Base-by-base conservation (phyloP, 441 rosid species). In the Adansonia madagascariensis region DNA sequence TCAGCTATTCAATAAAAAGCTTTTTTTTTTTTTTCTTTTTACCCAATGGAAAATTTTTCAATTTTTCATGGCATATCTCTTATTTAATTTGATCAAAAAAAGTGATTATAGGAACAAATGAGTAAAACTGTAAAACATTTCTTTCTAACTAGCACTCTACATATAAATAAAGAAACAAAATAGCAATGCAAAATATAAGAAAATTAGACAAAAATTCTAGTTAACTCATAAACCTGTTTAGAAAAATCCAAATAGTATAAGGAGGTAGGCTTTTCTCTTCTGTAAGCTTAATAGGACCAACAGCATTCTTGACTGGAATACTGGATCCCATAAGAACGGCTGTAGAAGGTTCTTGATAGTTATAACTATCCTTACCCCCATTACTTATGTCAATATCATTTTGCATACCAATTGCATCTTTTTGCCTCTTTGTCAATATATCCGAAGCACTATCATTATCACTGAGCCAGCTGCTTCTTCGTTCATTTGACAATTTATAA, bases 191-290 rank as follows among this genome's bases (percentile, higher is more conserved):
- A 72, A 53, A 55, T 2, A 60, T 43, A 66, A 20, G 15, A 71
- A 49, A 78, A 77, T 73, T 18, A 4, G 53, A 56, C 75, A 27
- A 71, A 47, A 18, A 3, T 0, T n/a, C 61, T 8, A 71, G 75
- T 71, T 71, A 53, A 17, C n/a, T n/a, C 64, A 79, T 83, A 63
- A 74, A 91, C 99, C 98, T 96, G 84, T 96, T 98, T 79, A 96
- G 84, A 81, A 96, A 96, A 56, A 94, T 87, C 98, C 98, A 96
- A 11, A 98, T 92, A 24, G 99, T 96, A 87, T 96, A 96, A 68
- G 98, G 98, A 9, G 99, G 92, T 78, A 96, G 80, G 80, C 89
- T 92, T 84, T 88, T 96, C 59, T 87, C 75, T 71, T 91, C 99
- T 24, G 91, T 81, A 52, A 96, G 90, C 79, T 92, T 96, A 80